Evolutionary conservation across 305 asterid genomes (phyloP).

Genomic region (Stenogyne calaminthoides): DNA sequence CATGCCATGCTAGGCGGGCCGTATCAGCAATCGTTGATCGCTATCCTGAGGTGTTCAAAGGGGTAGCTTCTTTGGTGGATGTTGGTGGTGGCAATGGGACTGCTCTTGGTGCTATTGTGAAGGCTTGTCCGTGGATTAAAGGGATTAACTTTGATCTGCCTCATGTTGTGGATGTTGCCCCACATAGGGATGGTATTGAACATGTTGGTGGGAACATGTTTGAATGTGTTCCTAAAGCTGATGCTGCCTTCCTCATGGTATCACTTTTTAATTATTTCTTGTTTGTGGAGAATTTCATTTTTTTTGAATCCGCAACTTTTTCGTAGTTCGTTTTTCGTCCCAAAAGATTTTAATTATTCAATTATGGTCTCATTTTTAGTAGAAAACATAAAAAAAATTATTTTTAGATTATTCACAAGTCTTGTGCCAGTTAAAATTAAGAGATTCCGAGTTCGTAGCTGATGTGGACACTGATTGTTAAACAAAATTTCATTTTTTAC

Average conservation of each 20-base stretch:
- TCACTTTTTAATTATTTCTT: too few relatives aligned
- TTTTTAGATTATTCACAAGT: too few relatives aligned
- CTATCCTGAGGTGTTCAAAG: conserved; percentile 31
- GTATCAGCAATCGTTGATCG: conserved; percentile 32
- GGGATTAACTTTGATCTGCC: conserved; percentile 71
- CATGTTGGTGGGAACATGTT: conserved; percentile 71
- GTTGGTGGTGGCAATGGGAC: conserved; percentile 69
- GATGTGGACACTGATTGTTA: too few relatives aligned
- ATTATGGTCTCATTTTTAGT: too few relatives aligned
- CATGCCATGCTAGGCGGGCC: conserved; percentile 40
- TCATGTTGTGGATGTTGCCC: conserved; percentile 52
- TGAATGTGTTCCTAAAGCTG: conserved; percentile 61
- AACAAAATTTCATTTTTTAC: too few relatives aligned
- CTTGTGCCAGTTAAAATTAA: too few relatives aligned
- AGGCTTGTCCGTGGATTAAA: conserved; percentile 53
- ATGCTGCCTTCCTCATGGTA: conserved; percentile 67
- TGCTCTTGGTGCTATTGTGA: conserved; percentile 36
- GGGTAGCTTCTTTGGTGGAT: conserved; percentile 50
- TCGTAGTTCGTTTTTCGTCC: too few relatives aligned
- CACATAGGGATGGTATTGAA: conserved; percentile 34
- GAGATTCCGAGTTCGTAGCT: too few relatives aligned
- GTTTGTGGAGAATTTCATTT: too few relatives aligned
- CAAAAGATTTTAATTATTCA: too few relatives aligned
- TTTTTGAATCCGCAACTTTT: too few relatives aligned
- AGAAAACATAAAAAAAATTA: too few relatives aligned